phyloP scores from a whole-genome alignment of 73 alveolate genomes.

The Symbiodinium natans region DNA sequence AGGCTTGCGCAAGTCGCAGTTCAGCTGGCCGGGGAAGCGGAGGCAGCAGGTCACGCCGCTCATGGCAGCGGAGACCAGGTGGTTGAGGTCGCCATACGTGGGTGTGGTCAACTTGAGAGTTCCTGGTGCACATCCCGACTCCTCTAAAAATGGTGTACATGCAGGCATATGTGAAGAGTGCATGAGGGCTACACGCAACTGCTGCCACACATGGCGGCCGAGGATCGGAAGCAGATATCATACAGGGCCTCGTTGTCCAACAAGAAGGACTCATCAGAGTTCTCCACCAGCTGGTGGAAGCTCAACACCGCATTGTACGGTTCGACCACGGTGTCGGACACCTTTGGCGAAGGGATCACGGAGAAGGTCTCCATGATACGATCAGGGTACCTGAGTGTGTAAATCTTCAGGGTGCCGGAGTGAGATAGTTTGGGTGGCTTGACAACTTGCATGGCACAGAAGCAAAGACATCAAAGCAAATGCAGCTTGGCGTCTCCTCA shows the following conservation, averaged over 20 bases:
- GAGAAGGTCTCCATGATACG: conserved; percentile 98
- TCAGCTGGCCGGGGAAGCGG: conserved; percentile 98
- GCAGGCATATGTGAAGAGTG: too few species aligned
- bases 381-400: conserved; percentile 98
- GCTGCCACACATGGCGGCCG: background rate
- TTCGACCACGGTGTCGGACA: conserved; percentile 98
- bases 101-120: conserved; percentile 99
- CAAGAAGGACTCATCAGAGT: conserved; percentile 95
- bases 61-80: conserved; percentile 95
- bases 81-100: conserved; percentile 97
- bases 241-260: conserved; percentile 98
- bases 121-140: too few species aligned
- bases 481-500: conserved; percentile 95
- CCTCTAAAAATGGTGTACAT: conserved; percentile 99
- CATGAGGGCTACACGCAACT: background rate
- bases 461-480: too few species aligned
- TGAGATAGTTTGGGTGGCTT: too few species aligned
- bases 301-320: conserved; percentile 99
- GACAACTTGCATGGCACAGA: conserved; percentile 97
- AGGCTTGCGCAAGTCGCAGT: conserved; percentile 99
- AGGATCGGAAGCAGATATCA: conserved; percentile 97
- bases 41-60: conserved; percentile 94
- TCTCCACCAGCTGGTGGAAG: conserved; percentile 98
- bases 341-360: conserved; percentile 99
- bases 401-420: too few species aligned